Percentiles rank a stretch among this genome's conserved stretches.
These are phyloP conservation scores for Priceomyces castillae DNA, from an alignment of 805 yeast species.

Conservation along the genomic window DNA sequence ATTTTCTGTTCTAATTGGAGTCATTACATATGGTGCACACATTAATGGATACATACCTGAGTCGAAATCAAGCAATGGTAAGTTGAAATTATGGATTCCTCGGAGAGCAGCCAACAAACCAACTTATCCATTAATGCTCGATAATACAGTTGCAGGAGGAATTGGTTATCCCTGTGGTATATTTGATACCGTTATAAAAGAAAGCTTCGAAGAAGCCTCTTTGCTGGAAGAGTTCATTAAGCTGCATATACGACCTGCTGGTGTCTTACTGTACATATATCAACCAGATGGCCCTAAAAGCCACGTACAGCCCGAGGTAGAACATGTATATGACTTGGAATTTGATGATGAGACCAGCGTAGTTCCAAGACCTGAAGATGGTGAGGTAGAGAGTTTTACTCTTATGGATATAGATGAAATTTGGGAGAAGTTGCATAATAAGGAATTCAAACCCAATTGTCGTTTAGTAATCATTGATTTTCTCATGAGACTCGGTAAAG, in stretches of 20 bases:
- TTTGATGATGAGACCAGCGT: conserved; percentile 42
- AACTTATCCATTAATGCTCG: conserved; percentile 88
- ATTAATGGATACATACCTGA: conserved; percentile 72
- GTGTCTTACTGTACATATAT: conserved; percentile 67
- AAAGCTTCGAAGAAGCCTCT: conserved; percentile 90
- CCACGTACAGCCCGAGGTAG: conserved; percentile 85
- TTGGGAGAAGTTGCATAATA: conserved; percentile 42
- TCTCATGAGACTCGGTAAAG: conserved; percentile 75
- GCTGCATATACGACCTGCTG: conserved; percentile 47
- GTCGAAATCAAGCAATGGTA: conserved; percentile 31
- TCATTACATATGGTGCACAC: conserved; percentile 88
- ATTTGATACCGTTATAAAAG: conserved; percentile 77
- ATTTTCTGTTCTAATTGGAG: conserved; percentile 76
- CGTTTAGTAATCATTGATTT: conserved; percentile 79
- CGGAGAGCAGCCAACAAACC: conserved; percentile 72
- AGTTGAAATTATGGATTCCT: conserved; percentile 76
- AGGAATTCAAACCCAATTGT: conserved; percentile 88
- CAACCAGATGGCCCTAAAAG: conserved; percentile 42
- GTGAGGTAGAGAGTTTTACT: conserved; percentile 69
- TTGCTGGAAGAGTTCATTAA: conserved; percentile 51
- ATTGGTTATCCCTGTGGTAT: conserved; percentile 76
- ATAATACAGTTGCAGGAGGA: conserved; percentile 95
- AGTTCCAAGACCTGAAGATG: conserved; percentile 46
- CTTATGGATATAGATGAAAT: conserved; percentile 63
- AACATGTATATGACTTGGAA: conserved; percentile 70